Percentiles rank a stretch among this genome's conserved stretches.
Evolutionary conservation across 2,329 filamentous ascomycete species (phyloP).

Genomic region (Aquanectria penicillioides): DNA sequence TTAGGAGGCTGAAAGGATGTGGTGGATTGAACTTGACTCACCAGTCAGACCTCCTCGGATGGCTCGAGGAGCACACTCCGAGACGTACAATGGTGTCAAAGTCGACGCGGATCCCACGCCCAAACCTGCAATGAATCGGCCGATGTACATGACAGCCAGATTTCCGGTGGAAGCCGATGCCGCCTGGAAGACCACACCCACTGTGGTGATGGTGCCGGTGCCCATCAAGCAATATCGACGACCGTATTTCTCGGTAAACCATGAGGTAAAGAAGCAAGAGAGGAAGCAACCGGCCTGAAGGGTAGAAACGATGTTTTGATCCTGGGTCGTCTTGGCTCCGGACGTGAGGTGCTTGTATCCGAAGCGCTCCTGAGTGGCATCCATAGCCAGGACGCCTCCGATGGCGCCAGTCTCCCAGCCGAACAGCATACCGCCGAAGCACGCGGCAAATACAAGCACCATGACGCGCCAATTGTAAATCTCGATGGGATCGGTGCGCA

Average conservation of each 20-base stretch:
- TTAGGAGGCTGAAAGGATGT: not conserved
- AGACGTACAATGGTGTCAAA: constrained; percentile 56
- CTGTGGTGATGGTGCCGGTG: constrained; percentile 64
- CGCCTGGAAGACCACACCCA: constrained; percentile 73
- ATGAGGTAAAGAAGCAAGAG: constrained; percentile 67
- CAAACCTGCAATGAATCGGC: constrained; percentile 63
- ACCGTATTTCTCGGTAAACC: constrained; percentile 64
- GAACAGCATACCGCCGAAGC: constrained; percentile 71
- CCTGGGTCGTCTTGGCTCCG: constrained; percentile 60
- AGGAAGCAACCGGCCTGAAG: constrained; percentile 76
- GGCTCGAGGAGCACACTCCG: constrained; percentile 60
- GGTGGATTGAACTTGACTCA: constrained; percentile 31
- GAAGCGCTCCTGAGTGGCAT: constrained; percentile 61
- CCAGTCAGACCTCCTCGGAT: constrained; percentile 61
- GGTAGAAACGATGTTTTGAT: constrained; percentile 75
- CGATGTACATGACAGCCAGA: constrained; percentile 72
- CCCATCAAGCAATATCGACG: constrained; percentile 65
- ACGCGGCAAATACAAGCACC: constrained; percentile 69
- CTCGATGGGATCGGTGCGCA: constrained; percentile 72
- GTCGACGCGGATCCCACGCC: constrained; percentile 62
- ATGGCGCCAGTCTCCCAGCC: constrained; percentile 71
- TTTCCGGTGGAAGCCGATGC: constrained; percentile 63
- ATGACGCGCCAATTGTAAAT: constrained; percentile 78
- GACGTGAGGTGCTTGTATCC: constrained; percentile 44
- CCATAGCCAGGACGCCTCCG: constrained; percentile 72